Percentiles rank a stretch among this genome's conserved stretches.
These are phyloP conservation scores for Phoma herbarum DNA, from an alignment of 2,329 filamentous ascomycete genomes.

Conservation along the genomic window DNA sequence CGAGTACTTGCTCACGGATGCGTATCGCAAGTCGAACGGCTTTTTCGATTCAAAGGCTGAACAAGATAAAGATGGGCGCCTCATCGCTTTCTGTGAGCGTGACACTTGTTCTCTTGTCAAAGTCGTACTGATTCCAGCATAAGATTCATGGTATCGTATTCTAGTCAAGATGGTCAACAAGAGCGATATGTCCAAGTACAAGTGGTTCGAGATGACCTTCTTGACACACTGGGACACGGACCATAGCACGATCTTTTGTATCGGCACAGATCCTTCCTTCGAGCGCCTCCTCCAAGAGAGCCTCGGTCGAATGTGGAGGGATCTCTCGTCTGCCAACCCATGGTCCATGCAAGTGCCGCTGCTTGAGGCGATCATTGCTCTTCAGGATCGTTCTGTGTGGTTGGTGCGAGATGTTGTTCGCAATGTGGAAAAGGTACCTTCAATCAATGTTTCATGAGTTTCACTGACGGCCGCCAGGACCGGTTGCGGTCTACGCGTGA, in stretches of 20 bases:
- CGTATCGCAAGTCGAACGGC: conserved; percentile 29
- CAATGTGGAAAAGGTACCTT: conserved; percentile 23
- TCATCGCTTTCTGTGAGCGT: conserved; percentile 10
- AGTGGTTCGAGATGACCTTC: conserved; percentile 33
- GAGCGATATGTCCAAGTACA: conserved; percentile 12
- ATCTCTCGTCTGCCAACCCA: conserved; percentile 11
- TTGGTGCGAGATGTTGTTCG: conserved; percentile 27
- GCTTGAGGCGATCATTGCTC: conserved; percentile 23
- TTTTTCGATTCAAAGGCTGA: conserved; percentile 24
- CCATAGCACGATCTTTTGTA: conserved; percentile 19
- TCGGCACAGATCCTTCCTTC: conserved; percentile 18
- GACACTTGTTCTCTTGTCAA: too few species aligned
- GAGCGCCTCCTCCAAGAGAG: conserved; percentile 7
- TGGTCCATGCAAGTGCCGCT: conserved; percentile 25
- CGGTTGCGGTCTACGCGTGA: conserved; percentile 7
- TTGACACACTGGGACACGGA: conserved; percentile 19
- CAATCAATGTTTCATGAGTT: background rate
- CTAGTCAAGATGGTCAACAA: conserved; percentile 18
- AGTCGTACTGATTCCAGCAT: background rate
- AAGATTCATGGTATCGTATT: conserved; percentile 29
- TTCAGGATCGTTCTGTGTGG: conserved; percentile 29
- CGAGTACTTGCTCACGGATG: conserved; percentile 14
- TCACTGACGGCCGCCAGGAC: conserved; percentile 1
- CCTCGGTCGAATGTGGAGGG: conserved; percentile 10
- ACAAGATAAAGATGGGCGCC: conserved; percentile 7